Evolutionary conservation across 2,329 filamentous ascomycete genomes (phyloP), one percentile per base, ranked within the genome.

Genomic region (Calonectria naviculata): DNA sequence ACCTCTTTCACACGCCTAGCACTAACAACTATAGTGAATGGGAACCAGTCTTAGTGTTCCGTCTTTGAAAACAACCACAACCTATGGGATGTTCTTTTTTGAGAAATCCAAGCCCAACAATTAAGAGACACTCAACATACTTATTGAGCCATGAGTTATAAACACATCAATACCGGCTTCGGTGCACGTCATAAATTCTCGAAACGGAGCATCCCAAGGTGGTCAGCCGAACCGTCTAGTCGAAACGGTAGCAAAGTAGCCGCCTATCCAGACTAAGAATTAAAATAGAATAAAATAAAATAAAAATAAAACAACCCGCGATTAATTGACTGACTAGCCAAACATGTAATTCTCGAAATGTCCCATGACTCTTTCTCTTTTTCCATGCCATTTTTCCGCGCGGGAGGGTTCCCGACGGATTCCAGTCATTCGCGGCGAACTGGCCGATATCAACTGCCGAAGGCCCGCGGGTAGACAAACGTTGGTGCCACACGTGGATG

Each of bases 361-460:
- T 29, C 34, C 6, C 31, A 41, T 58, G 52, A 26, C 34, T 15
- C 8, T 31, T 24, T 28, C 19, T 9, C 19, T 38, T 26, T 31
- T n/a, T 36, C 31, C 9, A 41, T 41, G 13, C 10, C 24, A 41
- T 61, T 31, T 31, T 61, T 44, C 21, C 8, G n/a, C 24, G 17
- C 42, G 24, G 56, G 12, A 31, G 29, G 36, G 38, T 44, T 24
- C 8, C 38, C 56, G 24, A n/a, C n/a, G n/a, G n/a, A 28, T 28
- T 8, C 36, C 13, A 17, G 56, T 61, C 26, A 31, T 17, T 61
- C 56, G n/a, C 56, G 56, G 26, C 26, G 26, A 29, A 26, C 5
- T 61, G 26, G 36, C 56, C 56, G 56, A 61, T 8, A 24, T 7
- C 52, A 67, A 46, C 56, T 67, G 56, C 56, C 56, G 56, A 29